Percentiles rank a stretch among this genome's conserved stretches.
Conservation (phyloP, 2,329 filamentous ascomycete species). For the Sporothrix humicola region DNA sequence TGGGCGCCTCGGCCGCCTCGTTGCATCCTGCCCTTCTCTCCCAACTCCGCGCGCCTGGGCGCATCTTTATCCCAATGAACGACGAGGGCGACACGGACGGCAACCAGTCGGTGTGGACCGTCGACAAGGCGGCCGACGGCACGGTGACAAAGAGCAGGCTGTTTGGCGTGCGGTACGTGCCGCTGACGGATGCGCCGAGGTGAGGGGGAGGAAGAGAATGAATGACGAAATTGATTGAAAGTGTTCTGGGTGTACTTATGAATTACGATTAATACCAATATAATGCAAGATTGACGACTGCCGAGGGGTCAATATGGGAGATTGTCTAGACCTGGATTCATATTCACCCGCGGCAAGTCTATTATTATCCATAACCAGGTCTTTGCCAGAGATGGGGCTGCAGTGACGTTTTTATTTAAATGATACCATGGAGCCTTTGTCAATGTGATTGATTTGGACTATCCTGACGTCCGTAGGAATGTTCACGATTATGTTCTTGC, state of each 20-base stretch:
- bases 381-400: no score
- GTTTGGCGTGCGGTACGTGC: constrained; percentile 76
- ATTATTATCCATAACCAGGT: constrained; percentile 10
- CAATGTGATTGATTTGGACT: no score
- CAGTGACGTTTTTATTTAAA: neutral
- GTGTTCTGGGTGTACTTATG: neutral
- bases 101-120: constrained; percentile 71
- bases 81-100: constrained; percentile 44
- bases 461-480: no score
- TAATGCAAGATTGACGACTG: neutral
- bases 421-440: neutral
- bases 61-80: constrained; percentile 79
- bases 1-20: constrained; percentile 81
- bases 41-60: constrained; percentile 79
- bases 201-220: neutral
- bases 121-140: constrained; percentile 74
- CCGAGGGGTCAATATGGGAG: neutral
- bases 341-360: neutral
- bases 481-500: neutral
- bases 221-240: constrained; percentile 8
- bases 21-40: constrained; percentile 74
- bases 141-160: constrained; percentile 64
- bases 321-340: no score
- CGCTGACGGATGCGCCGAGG: constrained; percentile 37
- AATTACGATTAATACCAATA: neutral